Percentiles rank a stretch among this genome's conserved stretches.
Conservation (phyloP, 495 filamentous ascomycete genomes). For the Staphylotrichum tortipilum region DNA sequence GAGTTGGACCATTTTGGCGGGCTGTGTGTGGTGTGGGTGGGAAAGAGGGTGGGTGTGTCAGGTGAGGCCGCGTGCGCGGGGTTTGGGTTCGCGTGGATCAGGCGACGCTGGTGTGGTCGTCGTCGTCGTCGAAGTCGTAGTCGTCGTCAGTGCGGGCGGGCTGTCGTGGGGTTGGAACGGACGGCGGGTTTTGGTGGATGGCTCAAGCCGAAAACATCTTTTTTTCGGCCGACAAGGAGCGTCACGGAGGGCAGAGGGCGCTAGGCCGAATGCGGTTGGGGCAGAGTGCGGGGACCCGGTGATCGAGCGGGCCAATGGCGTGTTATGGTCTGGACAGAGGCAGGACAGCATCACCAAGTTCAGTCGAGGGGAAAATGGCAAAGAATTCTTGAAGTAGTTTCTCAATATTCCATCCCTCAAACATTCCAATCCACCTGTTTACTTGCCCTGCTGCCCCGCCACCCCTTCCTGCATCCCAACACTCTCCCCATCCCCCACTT, state of each 20-base stretch:
- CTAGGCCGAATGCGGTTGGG: slow-evolving; percentile 4
- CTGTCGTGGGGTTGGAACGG: too few relatives aligned
- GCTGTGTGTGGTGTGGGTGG: background rate
- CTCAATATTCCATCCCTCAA: too few relatives aligned
- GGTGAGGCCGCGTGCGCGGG: background rate
- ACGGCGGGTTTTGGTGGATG: too few relatives aligned
- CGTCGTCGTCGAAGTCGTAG: slow-evolving; percentile 2
- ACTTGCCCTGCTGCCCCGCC: too few relatives aligned
- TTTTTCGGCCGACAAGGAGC: slow-evolving; percentile 5
- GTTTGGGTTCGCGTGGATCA: background rate
- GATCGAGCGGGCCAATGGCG: slow-evolving; percentile 6
- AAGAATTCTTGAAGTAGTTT: too few relatives aligned
- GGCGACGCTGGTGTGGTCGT: background rate
- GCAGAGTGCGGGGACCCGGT: slow-evolving; percentile 1
- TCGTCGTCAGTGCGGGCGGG: too few relatives aligned
- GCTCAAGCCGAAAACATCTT: slow-evolving; percentile 7
- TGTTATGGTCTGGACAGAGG: background rate
- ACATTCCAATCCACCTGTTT: too few relatives aligned
- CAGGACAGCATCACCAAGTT: too few relatives aligned
- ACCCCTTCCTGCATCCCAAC: too few relatives aligned
- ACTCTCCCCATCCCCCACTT: too few relatives aligned
- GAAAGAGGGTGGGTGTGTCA: background rate
- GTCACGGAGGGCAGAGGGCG: slow-evolving; percentile 1
- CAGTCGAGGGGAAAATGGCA: too few relatives aligned
- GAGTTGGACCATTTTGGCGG: slow-evolving; percentile 83